Conservation (phyloP, 495 filamentous ascomycete species). For the Hypomontagnella monticulosa region DNA sequence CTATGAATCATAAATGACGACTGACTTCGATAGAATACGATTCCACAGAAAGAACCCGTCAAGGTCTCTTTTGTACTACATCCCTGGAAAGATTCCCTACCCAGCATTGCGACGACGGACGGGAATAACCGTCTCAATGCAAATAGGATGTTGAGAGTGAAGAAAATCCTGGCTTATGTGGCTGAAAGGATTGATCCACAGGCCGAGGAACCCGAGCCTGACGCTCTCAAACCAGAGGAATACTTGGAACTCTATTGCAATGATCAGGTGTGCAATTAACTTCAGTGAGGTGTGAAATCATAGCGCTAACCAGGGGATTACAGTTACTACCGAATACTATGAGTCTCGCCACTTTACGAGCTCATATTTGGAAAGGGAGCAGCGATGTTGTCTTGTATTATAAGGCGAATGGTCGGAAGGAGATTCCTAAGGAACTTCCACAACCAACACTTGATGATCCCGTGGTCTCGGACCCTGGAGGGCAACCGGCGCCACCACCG, state of each 20-base stretch:
- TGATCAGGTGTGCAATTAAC: conserved; percentile 71
- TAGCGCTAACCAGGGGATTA: conserved; percentile 26
- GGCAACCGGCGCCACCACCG: conserved; percentile 24
- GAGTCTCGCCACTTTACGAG: conserved; percentile 89
- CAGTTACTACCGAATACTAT: conserved; percentile 70
- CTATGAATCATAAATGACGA: not conserved
- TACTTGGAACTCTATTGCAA: conserved; percentile 95
- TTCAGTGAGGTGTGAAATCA: not conserved
- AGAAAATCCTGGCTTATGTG: conserved; percentile 93
- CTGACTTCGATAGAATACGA: conserved; percentile 69
- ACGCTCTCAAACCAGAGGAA: conserved; percentile 82
- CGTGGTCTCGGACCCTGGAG: conserved; percentile 35
- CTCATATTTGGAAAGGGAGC: conserved; percentile 90
- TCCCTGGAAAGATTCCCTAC: conserved; percentile 81
- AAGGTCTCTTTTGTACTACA: conserved; percentile 93
- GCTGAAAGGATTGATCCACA: conserved; percentile 86
- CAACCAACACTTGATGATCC: conserved; percentile 38
- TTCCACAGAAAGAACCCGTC: conserved; percentile 87
- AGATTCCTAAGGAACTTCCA: conserved; percentile 52
- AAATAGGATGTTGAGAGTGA: conserved; percentile 93
- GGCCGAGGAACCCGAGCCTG: conserved; percentile 58
- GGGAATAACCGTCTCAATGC: conserved; percentile 90
- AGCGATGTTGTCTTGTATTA: conserved; percentile 91
- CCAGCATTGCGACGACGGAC: conserved; percentile 71
- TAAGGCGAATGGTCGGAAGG: conserved; percentile 84